These are phyloP conservation scores for Pistacia atlantica DNA, from an alignment of 345 rosid genomes.

Conservation along the genomic window DNA sequence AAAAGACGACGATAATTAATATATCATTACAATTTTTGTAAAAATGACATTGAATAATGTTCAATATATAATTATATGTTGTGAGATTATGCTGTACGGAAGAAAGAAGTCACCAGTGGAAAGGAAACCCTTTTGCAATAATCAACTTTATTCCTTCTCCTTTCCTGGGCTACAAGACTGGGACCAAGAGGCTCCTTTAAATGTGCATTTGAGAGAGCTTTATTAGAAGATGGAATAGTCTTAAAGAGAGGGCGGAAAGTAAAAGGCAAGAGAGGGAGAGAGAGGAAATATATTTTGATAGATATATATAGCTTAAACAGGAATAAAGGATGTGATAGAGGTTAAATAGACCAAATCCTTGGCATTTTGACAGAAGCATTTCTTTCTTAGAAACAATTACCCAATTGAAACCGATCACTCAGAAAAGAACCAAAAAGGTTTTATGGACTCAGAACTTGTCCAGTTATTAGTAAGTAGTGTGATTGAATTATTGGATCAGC, in stretches of 20 bases:
- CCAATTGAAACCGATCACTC: too few relatives aligned
- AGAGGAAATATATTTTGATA: neutral
- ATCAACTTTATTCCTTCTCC: conserved; percentile 40
- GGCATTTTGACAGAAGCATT: too few relatives aligned
- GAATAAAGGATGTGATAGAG: too few relatives aligned
- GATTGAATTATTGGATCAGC: too few relatives aligned
- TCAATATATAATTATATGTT: conserved; percentile 49
- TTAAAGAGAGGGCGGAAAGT: conserved; percentile 61
- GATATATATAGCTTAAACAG: too few relatives aligned
- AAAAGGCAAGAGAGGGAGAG: conserved; percentile 35
- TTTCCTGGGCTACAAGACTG: conserved; percentile 32
- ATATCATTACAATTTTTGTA: conserved; percentile 56
- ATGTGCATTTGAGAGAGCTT: conserved; percentile 23
- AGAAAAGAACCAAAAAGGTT: too few relatives aligned
- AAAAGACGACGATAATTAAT: conserved; percentile 1
- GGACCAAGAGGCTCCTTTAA: conserved; percentile 40
- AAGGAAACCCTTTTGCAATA: conserved; percentile 26
- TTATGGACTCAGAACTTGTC: too few relatives aligned
- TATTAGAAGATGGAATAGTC: conserved; percentile 65
- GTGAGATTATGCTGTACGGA: conserved; percentile 39
- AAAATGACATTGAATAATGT: conserved; percentile 27
- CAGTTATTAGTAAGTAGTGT: too few relatives aligned
- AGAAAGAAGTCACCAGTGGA: conserved; percentile 35
- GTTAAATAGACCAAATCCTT: too few relatives aligned
- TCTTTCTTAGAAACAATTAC: too few relatives aligned